A percentile compares a stretch with the other conserved stretches of the same genome.
phyloP scores from a whole-genome alignment of 2,329 filamentous ascomycete species.

The Proliferodiscus dingleyae region DNA sequence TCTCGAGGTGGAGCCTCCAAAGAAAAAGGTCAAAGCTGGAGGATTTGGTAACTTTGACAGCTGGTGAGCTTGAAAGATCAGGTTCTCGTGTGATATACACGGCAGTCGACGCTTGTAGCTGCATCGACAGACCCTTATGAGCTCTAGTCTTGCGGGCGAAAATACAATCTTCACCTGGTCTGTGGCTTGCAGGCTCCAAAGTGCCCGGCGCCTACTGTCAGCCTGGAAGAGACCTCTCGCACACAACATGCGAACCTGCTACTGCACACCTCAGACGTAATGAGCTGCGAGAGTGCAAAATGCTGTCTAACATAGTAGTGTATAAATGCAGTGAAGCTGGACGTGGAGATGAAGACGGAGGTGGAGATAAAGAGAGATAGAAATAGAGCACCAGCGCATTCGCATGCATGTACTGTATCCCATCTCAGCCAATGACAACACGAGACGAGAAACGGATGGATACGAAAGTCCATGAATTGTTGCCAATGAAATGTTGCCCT shows the following conservation, averaged over 20 bases:
- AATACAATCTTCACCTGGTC: not conserved
- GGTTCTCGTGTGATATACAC: not conserved
- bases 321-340: not conserved
- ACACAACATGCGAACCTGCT: not conserved
- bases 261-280: not conserved
- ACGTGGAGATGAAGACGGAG: too few species aligned
- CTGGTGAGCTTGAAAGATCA: slow-evolving; percentile 54
- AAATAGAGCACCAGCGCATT: not conserved
- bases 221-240: not conserved
- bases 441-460: too few species aligned
- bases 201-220: not conserved
- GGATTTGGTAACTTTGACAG: slow-evolving; percentile 94
- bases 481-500: too few species aligned
- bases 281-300: not conserved
- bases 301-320: not conserved
- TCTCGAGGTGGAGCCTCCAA: slow-evolving; percentile 61
- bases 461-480: too few species aligned
- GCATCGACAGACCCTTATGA: too few species aligned
- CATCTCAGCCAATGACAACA: too few species aligned
- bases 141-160: not conserved
- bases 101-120: too few species aligned
- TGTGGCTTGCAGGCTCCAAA: not conserved
- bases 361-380: not conserved
- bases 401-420: too few species aligned
- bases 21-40: slow-evolving; percentile 73